These are phyloP conservation scores for Orychophragmus violaceus DNA, from an alignment of 345 rosid genomes.

Conservation along the genomic window DNA sequence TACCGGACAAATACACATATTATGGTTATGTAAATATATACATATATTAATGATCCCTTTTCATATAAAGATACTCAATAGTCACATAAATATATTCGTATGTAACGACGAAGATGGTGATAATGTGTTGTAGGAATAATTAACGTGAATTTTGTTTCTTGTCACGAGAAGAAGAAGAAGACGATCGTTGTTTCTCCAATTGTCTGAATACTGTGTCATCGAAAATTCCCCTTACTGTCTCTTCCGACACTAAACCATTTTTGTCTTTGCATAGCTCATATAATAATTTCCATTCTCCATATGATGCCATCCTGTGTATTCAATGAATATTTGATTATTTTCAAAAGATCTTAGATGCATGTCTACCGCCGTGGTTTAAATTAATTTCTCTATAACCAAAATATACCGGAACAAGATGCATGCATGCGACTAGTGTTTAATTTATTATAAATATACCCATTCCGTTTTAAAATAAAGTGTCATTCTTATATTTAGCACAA, in stretches of 20 bases:
- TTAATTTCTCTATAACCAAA: background rate
- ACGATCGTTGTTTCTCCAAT: conserved; percentile 45
- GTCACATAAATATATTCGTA: background rate
- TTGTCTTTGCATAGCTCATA: conserved; percentile 49
- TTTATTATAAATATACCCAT: too few relatives aligned
- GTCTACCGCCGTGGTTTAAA: too few relatives aligned
- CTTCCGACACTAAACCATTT: conserved; percentile 53
- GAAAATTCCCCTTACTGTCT: conserved; percentile 43
- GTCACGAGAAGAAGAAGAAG: background rate
- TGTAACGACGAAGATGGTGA: background rate
- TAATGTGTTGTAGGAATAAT: background rate
- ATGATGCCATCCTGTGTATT: conserved; percentile 47
- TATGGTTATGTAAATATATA: too few relatives aligned
- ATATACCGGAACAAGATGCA: background rate
- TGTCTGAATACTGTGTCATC: conserved; percentile 62
- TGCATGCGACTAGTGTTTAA: background rate
- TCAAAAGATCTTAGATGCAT: background rate
- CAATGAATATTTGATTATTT: background rate
- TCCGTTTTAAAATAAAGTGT: too few relatives aligned
- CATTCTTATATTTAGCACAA: too few relatives aligned
- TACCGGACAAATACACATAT: too few relatives aligned
- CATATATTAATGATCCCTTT: background rate
- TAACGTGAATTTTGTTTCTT: background rate
- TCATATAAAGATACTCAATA: background rate
- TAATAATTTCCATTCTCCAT: conserved; percentile 52